Percentiles rank a stretch among this genome's conserved stretches.
Evolutionary conservation across 2,329 filamentous ascomycete species (phyloP).

Genomic region (Diaporthe batatas): DNA sequence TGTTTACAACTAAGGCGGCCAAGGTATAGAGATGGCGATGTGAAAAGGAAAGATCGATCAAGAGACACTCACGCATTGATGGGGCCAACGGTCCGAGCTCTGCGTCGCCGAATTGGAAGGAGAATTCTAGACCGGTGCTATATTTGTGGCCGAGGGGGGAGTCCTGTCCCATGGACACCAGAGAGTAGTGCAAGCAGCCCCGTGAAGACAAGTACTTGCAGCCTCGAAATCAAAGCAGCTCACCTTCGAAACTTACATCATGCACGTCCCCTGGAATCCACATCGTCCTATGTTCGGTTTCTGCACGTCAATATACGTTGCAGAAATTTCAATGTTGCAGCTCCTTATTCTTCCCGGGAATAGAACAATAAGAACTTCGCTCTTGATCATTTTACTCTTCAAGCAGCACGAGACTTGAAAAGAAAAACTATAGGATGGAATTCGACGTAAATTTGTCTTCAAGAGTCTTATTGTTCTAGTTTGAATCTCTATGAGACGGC

Average conservation of each 20-base stretch:
- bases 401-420: background rate
- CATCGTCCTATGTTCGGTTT: background rate
- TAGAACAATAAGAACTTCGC: background rate
- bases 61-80: background rate
- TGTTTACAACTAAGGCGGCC: background rate
- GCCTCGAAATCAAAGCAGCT: too few species aligned
- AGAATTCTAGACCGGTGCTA: background rate
- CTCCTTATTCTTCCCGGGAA: background rate
- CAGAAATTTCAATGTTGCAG: too few species aligned
- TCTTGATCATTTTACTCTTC: background rate
- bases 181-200: too few species aligned
- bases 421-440: background rate
- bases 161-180: background rate
- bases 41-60: background rate
- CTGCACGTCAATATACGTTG: too few species aligned
- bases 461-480: background rate
- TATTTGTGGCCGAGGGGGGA: conserved; percentile 25
- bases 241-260: too few species aligned
- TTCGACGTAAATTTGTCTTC: too few species aligned
- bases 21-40: background rate
- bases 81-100: background rate
- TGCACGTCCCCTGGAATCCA: background rate
- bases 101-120: background rate
- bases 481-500: background rate
- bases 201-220: too few species aligned